phyloP scores from a whole-genome alignment of 225 moss, liverwort and hornwort genomes.

The Sphagnum contortum region DNA sequence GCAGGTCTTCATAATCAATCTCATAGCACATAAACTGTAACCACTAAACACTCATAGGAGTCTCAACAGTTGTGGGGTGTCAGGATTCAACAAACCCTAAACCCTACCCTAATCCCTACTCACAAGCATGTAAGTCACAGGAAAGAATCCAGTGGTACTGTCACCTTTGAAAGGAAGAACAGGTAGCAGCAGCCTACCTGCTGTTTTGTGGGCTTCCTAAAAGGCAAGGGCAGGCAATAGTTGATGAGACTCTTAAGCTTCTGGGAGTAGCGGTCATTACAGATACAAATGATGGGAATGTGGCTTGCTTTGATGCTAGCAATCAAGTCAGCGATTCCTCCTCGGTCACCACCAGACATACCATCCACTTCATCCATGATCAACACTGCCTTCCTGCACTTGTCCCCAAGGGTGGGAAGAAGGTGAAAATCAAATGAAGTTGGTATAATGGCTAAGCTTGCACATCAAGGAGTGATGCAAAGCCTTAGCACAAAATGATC shows the following conservation, averaged over 20 bases:
- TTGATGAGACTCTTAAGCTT: slow-evolving; percentile 87
- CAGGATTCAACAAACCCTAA: too few species aligned
- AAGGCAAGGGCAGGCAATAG: slow-evolving; percentile 74
- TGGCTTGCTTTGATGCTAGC: slow-evolving; percentile 81
- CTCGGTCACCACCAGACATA: slow-evolving; percentile 99
- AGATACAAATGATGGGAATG: slow-evolving; percentile 94
- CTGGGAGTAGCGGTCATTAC: slow-evolving; percentile 88
- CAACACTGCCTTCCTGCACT: slow-evolving; percentile 66
- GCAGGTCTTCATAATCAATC: too few species aligned
- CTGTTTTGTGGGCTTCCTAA: slow-evolving; percentile 90
- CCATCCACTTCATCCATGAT: slow-evolving; percentile 99
- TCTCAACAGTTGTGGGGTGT: too few species aligned
- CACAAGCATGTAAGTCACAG: too few species aligned
- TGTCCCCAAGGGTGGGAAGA: background rate
- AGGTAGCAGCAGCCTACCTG: slow-evolving; percentile 38
- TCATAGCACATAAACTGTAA: too few species aligned
- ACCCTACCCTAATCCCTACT: too few species aligned
- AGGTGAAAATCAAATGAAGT: background rate
- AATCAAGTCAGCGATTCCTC: slow-evolving; percentile 92
- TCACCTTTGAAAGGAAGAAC: background rate
- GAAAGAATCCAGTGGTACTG: too few species aligned
- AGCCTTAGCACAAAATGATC: too few species aligned
- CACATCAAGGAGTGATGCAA: too few species aligned
- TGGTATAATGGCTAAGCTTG: background rate
- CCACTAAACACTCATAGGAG: too few species aligned